Base-by-base conservation (phyloP, 2,329 filamentous ascomycete genomes). In the Lasiodiplodia sp. region DNA sequence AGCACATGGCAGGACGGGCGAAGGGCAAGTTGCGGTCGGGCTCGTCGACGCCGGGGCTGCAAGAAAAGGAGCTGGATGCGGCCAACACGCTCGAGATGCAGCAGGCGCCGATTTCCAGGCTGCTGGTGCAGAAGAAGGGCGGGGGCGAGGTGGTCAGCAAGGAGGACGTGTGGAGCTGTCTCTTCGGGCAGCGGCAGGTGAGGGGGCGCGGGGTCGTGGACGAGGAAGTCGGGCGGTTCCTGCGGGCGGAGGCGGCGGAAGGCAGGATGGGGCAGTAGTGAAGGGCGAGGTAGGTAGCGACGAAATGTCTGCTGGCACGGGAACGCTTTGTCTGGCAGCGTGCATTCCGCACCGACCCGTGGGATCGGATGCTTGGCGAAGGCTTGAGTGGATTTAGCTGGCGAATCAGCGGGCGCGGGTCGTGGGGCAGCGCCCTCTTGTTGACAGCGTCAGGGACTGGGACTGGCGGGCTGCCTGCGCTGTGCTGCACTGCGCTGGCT, bases 41-140 rank as follows among this genome's bases (percentile, higher is more conserved):
- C 3, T 70, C 74, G 1, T 71, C 73, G 1, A 81, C 78, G 10
- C 75, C 76, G 14, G 73, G 68, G 75, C 71, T 89, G 68, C 76
- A 89, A 72, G 87, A 92, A 75, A 81, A 86, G 70, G 84, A 86
- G 21, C 83, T 98, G 16, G 94, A 97, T 71, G 89, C 87, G 16
- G 94, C 94, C 1, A 97, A 98, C 76, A 93, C 93, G 3, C 82
- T 92, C 56, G 93, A 97, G 79, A 79, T 97, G 73, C 88, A 97
- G 79, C 86, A 91, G 70, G 91, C 91, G 7, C 85, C 88, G 0
- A 79, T 96, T 44, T 86, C 87, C 0, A 90, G 87, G 72, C 79
- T 97, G 68, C 88, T 97, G 80, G 87, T 86, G 49, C 90, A 90
- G 71, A 87, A 87, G 69, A 87, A 87, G 67, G 86, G 87, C 2